These are phyloP conservation scores for Xylariaceae sp. DNA, from an alignment of 2,329 filamentous ascomycete genomes.

Conservation along the genomic window DNA sequence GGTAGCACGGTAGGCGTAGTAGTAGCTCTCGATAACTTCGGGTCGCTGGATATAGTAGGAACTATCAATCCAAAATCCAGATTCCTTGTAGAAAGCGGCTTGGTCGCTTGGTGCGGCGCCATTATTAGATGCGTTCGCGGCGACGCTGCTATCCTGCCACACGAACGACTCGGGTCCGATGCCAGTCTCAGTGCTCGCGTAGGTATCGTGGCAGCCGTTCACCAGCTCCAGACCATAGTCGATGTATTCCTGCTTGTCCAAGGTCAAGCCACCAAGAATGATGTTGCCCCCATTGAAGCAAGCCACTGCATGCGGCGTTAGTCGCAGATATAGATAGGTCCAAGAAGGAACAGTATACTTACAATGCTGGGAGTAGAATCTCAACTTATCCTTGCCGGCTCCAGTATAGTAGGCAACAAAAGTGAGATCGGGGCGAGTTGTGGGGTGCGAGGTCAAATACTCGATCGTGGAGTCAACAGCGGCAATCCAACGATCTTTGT, in stretches of 20 bases:
- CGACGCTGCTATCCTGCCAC: constrained; percentile 51
- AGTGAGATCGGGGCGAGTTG: constrained; percentile 65
- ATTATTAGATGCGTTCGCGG: constrained; percentile 40
- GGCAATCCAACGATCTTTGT: constrained; percentile 71
- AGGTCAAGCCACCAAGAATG: constrained; percentile 72
- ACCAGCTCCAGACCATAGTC: constrained; percentile 72
- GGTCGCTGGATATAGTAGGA: constrained; percentile 67
- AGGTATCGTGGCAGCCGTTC: constrained; percentile 71
- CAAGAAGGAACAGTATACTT: constrained; percentile 23
- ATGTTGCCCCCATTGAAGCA: constrained; percentile 87
- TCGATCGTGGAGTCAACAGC: constrained; percentile 75
- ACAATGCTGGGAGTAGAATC: constrained; percentile 51
- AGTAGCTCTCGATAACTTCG: constrained; percentile 80
- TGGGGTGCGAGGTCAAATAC: constrained; percentile 68
- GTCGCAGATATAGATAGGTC: not conserved
- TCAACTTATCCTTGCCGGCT: constrained; percentile 31
- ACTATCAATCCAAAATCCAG: constrained; percentile 70
- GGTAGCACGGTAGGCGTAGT: constrained; percentile 83
- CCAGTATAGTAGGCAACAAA: constrained; percentile 63
- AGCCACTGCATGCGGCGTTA: constrained; percentile 52
- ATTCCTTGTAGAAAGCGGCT: constrained; percentile 58
- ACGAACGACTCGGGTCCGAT: constrained; percentile 75
- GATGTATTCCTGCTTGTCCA: constrained; percentile 64
- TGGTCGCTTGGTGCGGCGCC: constrained; percentile 42
- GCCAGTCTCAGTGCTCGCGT: constrained; percentile 62